Evolutionary conservation across 164 flowering plant species (phyloP), one percentile per base, ranked within the genome.

Genomic region (Nymphaea colorata): DNA sequence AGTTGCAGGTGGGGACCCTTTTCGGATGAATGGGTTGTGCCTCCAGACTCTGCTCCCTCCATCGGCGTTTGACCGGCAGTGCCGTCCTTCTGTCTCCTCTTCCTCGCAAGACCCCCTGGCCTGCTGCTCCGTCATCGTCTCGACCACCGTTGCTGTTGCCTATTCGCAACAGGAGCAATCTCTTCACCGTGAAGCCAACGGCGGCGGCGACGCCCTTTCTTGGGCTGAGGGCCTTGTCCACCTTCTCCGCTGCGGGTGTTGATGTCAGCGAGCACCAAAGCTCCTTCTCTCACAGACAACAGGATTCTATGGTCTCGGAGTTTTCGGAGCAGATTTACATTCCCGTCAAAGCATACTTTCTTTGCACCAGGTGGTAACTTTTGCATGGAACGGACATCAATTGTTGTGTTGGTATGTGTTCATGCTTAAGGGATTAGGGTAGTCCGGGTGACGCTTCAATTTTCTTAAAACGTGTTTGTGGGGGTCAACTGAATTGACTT

Each of bases 271-370:
- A 47, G 12, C 55, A 47, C 2, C 55, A 47, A 47, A 47, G 11
- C 55, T 12, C 55, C 11, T 47, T 47, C 55, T 12, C 7, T 6
- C 55, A 47, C 2, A 2, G 55, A 7, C 55, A 47, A 47, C 55
- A 47, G 12, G 12, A 4, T 4, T 47, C 7, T 47, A 2, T 12
- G 55, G 55, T 7, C 7, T 47, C 55, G 12, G 55, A 47, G 3
- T 47, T 47, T 12, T 7, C 7, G 55, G 55, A 47, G 7, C 55
- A 47, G 12, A 7, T 47, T 7, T 47, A 47, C 61, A 82, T 92
- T 72, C 87, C 93, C n/a, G 96, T 92, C 69, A 78, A 87, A 70
- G 93, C 96, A 17, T 90, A 72, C 68, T 88, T 92, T 70, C 85
- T 87, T 77, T 90, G 91, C 59, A 92, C 98, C 17, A 90, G 98